Percentiles rank a stretch among this genome's conserved stretches.
These are phyloP conservation scores for Candida orba DNA, from an alignment of 805 yeast species.

Conservation along the genomic window DNA sequence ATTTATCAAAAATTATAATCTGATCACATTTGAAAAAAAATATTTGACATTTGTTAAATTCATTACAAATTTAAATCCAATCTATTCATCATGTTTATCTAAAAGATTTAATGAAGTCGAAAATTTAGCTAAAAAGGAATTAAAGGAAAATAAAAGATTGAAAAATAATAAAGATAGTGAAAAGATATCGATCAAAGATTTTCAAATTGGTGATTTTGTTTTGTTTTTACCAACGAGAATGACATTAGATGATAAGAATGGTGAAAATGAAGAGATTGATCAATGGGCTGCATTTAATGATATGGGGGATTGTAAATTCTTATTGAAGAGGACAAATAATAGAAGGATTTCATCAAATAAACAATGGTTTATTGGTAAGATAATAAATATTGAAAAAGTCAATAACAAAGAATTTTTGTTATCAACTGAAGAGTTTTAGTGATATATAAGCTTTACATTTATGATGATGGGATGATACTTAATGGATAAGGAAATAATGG, in stretches of 20 bases:
- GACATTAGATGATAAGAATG: neutral
- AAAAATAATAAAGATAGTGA: constrained; percentile 36
- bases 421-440: constrained; percentile 15
- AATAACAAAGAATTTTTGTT: constrained; percentile 16
- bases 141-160: constrained; percentile 57
- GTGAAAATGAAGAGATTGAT: neutral
- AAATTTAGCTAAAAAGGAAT: constrained; percentile 75
- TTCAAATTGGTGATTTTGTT: constrained; percentile 70
- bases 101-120: constrained; percentile 87
- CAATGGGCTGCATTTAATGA: constrained; percentile 89
- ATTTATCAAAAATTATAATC: constrained; percentile 16
- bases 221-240: constrained; percentile 69
- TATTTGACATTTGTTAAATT: constrained; percentile 18
- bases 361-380: constrained; percentile 82
- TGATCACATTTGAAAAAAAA: constrained; percentile 20
- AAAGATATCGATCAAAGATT: constrained; percentile 61
- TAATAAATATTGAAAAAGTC: constrained; percentile 41
- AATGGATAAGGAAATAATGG: too few species aligned
- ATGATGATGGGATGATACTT: neutral
- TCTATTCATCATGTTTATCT: constrained; percentile 40
- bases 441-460: neutral
- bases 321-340: constrained; percentile 40
- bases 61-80: constrained; percentile 23
- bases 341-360: constrained; percentile 28
- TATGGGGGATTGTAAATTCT: constrained; percentile 78